phyloP scores from a whole-genome alignment of 768 basidiomycete species.

The Leccinum olivaceopallidum region DNA sequence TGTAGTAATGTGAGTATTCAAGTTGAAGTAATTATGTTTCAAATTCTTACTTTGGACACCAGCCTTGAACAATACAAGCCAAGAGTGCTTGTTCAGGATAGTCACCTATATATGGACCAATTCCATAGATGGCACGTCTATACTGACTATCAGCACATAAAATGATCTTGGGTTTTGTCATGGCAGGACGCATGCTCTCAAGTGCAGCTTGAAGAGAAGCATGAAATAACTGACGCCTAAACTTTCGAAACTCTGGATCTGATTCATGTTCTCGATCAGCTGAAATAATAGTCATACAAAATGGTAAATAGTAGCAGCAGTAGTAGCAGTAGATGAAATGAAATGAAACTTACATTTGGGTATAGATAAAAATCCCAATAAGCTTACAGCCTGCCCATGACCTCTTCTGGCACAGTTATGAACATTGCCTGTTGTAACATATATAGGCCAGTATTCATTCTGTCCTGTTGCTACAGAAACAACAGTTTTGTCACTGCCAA shows the following conservation, averaged over 20 bases:
- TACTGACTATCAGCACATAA: slow-evolving; percentile 25
- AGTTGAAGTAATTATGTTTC: neutral
- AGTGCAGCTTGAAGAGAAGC: neutral
- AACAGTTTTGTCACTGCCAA: neutral
- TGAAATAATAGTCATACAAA: no score
- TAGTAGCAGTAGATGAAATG: no score
- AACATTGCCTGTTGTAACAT: neutral
- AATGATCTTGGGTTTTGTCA: neutral
- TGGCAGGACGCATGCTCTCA: neutral
- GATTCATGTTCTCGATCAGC: no score
- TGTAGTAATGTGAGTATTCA: no score
- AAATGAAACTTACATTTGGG: no score
- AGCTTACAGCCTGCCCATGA: neutral
- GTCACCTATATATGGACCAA: slow-evolving; percentile 42
- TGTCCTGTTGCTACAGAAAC: neutral
- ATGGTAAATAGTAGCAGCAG: no score
- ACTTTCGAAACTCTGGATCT: no score
- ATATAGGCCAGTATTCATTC: neutral
- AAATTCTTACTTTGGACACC: neutral
- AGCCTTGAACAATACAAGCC: slow-evolving; percentile 12
- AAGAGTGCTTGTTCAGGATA: slow-evolving; percentile 38
- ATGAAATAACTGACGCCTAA: no score
- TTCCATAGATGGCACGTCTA: slow-evolving; percentile 20
- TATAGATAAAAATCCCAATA: neutral
- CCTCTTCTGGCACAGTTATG: neutral